Evolutionary conservation across 768 basidiomycete genomes (phyloP), one percentile per base, ranked within the genome.

Genomic region (Boletellus emodensis): DNA sequence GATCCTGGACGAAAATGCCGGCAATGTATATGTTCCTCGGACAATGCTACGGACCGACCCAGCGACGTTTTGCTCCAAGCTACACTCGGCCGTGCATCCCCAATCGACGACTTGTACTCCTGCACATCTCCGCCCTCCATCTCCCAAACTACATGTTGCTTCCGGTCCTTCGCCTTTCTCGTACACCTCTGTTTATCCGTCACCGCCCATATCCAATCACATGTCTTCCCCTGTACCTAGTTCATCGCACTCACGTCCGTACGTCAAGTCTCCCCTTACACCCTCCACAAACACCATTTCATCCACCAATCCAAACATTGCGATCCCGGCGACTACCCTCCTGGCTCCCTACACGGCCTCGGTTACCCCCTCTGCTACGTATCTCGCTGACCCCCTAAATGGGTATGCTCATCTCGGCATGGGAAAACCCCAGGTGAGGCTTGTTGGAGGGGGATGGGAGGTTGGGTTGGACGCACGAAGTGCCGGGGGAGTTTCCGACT

Each of bases 401-500:
- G 86, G 85, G n/a, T 96, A 95, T 60, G 81, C 84, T 0, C 82
- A 84, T 53, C 74, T 84, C 15, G 92, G 93, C 10, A 79, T 87
- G 70, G 87, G 90, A 30, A 93, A 92, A 61, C 87, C 87, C 0
- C 84, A 82, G 55, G 92, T 95, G 0, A 86, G 90, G 53, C 74
- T 88, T 13, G 64, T 96, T 2, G 87, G 85, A 0, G 82, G 82
- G 0, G 91, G 90, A 0, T 73, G 93, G 44, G 84, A 84, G 52
- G 61, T 94, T 6, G 85, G 87, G 1, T 72, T 98, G 24, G 94
- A 98, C 56, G 77, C 87, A 3, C 69, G 94, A n/a, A 73, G 80
- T 14, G 78, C 78, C 0, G 90, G 91, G 5, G 78, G 76, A 49
- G 72, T 48, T 12, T 50, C 45, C 17, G 55, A 51, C n/a, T 26